Conservation (phyloP, 352 stramenopile genomes). For the Proteromonas lacertae region DNA sequence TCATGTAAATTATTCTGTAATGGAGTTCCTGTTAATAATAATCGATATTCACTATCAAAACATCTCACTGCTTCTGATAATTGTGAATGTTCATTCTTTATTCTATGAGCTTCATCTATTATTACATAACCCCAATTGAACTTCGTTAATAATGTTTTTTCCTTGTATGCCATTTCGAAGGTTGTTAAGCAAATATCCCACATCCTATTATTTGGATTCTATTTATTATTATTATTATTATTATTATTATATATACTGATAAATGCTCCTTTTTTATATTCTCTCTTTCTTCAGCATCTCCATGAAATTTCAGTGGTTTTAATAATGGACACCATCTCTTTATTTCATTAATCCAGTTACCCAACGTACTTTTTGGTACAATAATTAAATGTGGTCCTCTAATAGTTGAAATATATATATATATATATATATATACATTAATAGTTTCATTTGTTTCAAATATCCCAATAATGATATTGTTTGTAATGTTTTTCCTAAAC, state of each 20-base stretch:
- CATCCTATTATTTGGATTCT: constrained; percentile 15
- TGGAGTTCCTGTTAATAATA: constrained; percentile 43
- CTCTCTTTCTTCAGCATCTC: constrained; percentile 16
- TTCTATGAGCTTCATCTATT: constrained; percentile 52
- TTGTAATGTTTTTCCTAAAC: constrained; percentile 40
- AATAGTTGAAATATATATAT: constrained; percentile 26
- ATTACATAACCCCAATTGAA: not conserved
- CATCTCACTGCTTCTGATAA: constrained; percentile 24
- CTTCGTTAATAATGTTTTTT: not conserved
- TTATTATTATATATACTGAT: too few relatives aligned
- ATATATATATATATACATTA: too few relatives aligned
- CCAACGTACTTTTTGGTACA: constrained; percentile 87
- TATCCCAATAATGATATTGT: constrained; percentile 18
- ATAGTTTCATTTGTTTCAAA: constrained; percentile 17
- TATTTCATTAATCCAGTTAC: constrained; percentile 91
- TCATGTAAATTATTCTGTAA: constrained; percentile 71
- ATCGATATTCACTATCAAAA: constrained; percentile 20
- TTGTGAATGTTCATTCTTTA: constrained; percentile 89
- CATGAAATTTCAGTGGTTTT: constrained; percentile 71
- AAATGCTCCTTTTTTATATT: too few relatives aligned
- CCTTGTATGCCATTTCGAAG: constrained; percentile 38
- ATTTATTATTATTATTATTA: constrained; percentile 9
- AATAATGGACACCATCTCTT: constrained; percentile 71
- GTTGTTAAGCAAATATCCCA: constrained; percentile 64
- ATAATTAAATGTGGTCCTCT: constrained; percentile 86